Conservation (phyloP, 2,329 filamentous ascomycete species). For the Neofusicoccum umdonicola region DNA sequence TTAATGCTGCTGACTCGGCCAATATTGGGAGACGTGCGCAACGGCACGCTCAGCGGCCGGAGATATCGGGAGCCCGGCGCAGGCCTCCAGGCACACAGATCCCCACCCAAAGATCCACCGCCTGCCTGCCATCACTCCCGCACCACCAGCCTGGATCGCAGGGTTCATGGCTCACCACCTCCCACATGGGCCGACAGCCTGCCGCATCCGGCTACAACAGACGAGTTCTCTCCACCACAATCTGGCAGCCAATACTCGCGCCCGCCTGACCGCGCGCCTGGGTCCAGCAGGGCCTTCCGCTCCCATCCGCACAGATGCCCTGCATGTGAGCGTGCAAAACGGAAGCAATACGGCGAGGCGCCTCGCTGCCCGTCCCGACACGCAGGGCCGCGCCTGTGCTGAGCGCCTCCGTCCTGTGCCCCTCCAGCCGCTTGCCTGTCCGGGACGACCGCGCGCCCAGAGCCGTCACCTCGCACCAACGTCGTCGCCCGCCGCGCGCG, state of each 20-base stretch:
- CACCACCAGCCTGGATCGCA: conserved; percentile 10
- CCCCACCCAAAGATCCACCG: conserved; percentile 8
- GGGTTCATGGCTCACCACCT: conserved; percentile 11
- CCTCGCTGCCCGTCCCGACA: conserved; percentile 3
- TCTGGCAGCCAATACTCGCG: conserved; percentile 12
- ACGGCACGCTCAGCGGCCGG: not conserved
- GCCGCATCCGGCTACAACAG: not conserved
- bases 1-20: conserved; percentile 16
- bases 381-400: not conserved
- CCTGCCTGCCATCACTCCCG: conserved; percentile 9
- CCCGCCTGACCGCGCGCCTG: conserved; percentile 15
- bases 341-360: conserved; percentile 7
- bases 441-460: not conserved
- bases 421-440: conserved; percentile 2
- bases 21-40: conserved; percentile 3
- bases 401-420: not conserved
- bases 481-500: not conserved
- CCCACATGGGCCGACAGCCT: conserved; percentile 9
- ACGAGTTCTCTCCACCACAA: conserved; percentile 14
- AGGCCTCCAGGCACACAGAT: conserved; percentile 1
- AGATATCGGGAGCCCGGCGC: conserved; percentile 11
- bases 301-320: conserved; percentile 12
- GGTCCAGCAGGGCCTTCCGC: conserved; percentile 6
- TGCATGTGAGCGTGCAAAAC: conserved; percentile 4
- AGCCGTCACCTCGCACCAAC: not conserved